A percentile compares a stretch with the other conserved stretches of the same genome.
phyloP scores from a whole-genome alignment of 1,139 yeast species.

The Magnusiomyces fungicola region DNA sequence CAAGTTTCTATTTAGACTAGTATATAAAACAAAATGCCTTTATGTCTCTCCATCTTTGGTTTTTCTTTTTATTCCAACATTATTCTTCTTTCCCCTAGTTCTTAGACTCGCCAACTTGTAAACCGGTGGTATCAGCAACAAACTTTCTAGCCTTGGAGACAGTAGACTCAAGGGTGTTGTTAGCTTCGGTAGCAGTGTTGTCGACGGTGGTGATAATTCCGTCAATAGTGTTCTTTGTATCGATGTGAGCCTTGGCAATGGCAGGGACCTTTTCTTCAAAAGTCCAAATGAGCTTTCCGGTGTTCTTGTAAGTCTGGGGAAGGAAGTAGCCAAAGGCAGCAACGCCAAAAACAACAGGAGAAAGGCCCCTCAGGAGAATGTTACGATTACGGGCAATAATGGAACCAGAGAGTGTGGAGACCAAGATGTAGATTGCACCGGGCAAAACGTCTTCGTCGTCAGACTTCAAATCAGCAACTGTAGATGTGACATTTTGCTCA shows the following conservation, averaged over 20 bases:
- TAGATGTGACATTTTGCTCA: constrained; percentile 60
- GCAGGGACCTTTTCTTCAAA: constrained; percentile 63
- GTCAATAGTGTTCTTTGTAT: constrained; percentile 42
- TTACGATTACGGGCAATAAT: constrained; percentile 70
- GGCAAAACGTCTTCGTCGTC: constrained; percentile 72
- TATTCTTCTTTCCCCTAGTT: neutral
- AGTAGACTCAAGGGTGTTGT: constrained; percentile 33
- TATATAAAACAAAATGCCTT: neutral
- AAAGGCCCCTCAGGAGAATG: constrained; percentile 46
- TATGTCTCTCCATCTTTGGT: neutral
- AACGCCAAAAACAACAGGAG: constrained; percentile 62
- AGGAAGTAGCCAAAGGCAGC: constrained; percentile 66
- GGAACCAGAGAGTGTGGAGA: constrained; percentile 77
- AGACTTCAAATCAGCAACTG: constrained; percentile 63
- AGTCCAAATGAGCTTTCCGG: constrained; percentile 53
- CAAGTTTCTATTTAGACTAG: too few species aligned
- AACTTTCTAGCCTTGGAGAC: constrained; percentile 42
- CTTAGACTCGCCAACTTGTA: constrained; percentile 40
- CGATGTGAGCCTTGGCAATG: constrained; percentile 58
- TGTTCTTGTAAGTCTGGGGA: constrained; percentile 69
- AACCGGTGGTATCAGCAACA: constrained; percentile 58
- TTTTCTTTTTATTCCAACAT: neutral
- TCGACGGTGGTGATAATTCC: constrained; percentile 42
- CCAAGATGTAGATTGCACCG: constrained; percentile 59
- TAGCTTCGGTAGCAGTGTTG: constrained; percentile 33